Base-by-base conservation (phyloP, 169 alveolate genomes). In the Cardiosporidium cionae region DNA sequence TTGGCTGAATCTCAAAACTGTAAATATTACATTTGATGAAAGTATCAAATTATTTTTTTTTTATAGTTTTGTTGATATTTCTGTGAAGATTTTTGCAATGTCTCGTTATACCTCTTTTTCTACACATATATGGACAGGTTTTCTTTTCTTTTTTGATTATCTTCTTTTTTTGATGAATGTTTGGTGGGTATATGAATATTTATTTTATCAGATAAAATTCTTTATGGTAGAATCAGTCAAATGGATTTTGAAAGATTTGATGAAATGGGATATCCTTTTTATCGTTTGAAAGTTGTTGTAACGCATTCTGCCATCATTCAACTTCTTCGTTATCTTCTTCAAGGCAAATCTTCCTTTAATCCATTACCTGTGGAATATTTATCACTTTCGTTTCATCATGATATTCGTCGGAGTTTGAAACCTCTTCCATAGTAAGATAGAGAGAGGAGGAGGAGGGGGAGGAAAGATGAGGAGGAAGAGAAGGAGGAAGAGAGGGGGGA, bases 261-360 rank as follows among this genome's bases (percentile, higher is more conserved):
- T 25, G 83, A 76, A 5, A 27, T 31, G 9, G 86, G 85, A 23
- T 28, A 32, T 29, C 74, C 73, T 28, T 67, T 67, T 22, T 84
- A 25, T 68, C 53, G 79, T 16, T 79, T 84, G 9, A 86, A 76
- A 65, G 79, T 81, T 2, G 70, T 72, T 0, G 80, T 76, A 28
- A 84, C 89, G n/a, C 79, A 74, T 4, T 76, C 77, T 63, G 81
- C 64, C 63, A 66, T 78, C 23, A 78, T 74, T 63, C 44, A 52
- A 33, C 44, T 81, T 28, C 68, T 84, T 9, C 36, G 58, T 28
- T n/a, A n/a, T n/a, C n/a, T n/a, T n/a, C n/a, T n/a, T n/a, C n/a
- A n/a, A n/a, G n/a, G n/a, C 63, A 37, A 53, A 58, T 31, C 34
- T 52, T 34, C 22, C 68, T 28, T n/a, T 2, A 33, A n/a, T 44